Evolutionary conservation across 306 rosid species (phyloP).

Genomic region (Prunus armeniaca): DNA sequence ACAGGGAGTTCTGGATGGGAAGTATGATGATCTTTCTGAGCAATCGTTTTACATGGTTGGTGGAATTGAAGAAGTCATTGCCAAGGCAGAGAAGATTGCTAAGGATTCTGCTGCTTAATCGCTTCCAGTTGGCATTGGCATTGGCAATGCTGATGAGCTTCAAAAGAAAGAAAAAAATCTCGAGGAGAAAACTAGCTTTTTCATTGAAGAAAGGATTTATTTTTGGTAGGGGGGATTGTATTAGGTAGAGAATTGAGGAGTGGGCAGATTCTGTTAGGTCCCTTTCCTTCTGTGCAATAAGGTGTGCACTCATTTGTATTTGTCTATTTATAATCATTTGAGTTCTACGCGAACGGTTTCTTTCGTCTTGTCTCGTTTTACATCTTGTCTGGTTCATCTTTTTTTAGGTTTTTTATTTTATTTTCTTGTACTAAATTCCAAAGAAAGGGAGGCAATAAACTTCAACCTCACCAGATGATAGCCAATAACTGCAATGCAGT

Average conservation of each 20-base stretch:
- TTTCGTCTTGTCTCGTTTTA: background rate
- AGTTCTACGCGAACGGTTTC: background rate
- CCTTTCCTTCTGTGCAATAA: slow-evolving; percentile 1
- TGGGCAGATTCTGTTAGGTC: background rate
- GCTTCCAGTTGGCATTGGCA: background rate
- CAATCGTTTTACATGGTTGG: slow-evolving; percentile 98
- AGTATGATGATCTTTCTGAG: slow-evolving; percentile 85
- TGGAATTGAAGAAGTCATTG: slow-evolving; percentile 93
- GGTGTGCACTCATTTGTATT: slow-evolving; percentile 6
- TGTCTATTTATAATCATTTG: background rate
- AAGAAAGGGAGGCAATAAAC: too few species aligned
- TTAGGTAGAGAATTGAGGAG: slow-evolving; percentile 2
- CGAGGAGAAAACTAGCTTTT: slow-evolving; percentile 4
- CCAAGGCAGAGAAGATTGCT: slow-evolving; percentile 94
- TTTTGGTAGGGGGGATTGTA: background rate
- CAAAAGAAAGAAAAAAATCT: background rate
- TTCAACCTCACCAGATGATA: too few species aligned
- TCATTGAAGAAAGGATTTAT: background rate
- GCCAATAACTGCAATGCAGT: too few species aligned
- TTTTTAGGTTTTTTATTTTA: background rate
- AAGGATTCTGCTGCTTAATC: slow-evolving; percentile 68
- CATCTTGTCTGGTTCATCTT: too few species aligned
- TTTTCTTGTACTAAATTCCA: too few species aligned
- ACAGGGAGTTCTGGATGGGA: slow-evolving; percentile 96
- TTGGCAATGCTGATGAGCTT: background rate